Percentiles rank a stretch among this genome's conserved stretches.
Evolutionary conservation across 2,329 filamentous ascomycete species (phyloP).

Genomic region (Epichloe gansuensis): DNA sequence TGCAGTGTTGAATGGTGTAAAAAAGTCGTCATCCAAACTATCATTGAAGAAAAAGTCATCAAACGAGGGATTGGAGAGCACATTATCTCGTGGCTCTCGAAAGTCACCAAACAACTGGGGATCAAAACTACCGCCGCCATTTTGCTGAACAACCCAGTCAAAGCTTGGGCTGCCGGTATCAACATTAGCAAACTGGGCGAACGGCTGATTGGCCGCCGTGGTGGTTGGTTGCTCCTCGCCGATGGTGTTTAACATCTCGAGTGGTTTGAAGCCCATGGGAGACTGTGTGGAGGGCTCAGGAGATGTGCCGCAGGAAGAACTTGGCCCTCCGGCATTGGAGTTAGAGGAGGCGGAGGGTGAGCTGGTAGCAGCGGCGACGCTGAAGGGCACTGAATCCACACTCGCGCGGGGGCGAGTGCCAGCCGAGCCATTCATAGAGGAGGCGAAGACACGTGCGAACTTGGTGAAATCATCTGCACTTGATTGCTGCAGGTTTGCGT

Average conservation of each 20-base stretch:
- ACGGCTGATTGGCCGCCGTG: conserved; percentile 22
- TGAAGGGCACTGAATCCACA: conserved; percentile 36
- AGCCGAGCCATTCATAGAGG: conserved; percentile 32
- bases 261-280: conserved; percentile 49
- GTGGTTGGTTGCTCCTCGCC: conserved; percentile 46
- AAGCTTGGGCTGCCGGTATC: conserved; percentile 42
- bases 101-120: conserved; percentile 87
- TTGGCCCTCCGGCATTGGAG: conserved; percentile 40
- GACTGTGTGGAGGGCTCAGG: conserved; percentile 65
- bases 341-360: conserved; percentile 53
- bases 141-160: conserved; percentile 68
- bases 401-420: conserved; percentile 36
- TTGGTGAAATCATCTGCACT: conserved; percentile 34
- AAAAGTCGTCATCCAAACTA: conserved; percentile 69
- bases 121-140: conserved; percentile 76
- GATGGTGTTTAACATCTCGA: conserved; percentile 51
- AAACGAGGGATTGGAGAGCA: conserved; percentile 56
- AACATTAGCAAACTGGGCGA: conserved; percentile 19
- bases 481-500: conserved; percentile 7
- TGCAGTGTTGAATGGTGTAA: conserved; percentile 63
- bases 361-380: conserved; percentile 40
- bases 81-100: conserved; percentile 74
- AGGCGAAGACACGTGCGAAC: conserved; percentile 46
- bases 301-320: conserved; percentile 61
- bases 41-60: conserved; percentile 59